Conservation (phyloP, 352 stramenopile species). For the Phytophthora hybrid region DNA sequence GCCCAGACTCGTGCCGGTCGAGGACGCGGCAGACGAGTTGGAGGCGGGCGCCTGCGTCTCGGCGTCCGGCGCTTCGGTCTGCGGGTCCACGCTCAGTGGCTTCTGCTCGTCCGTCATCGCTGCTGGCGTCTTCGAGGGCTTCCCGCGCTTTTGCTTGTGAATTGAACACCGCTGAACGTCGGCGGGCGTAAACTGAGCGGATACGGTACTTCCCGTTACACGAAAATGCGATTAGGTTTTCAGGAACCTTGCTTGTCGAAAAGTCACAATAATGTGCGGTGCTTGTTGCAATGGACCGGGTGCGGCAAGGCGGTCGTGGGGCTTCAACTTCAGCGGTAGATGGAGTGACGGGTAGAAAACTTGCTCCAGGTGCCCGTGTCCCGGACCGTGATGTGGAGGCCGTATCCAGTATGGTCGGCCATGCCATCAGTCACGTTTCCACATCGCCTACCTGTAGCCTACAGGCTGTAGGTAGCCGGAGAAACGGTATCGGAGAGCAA, state of each 20-base stretch:
- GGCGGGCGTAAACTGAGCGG: neutral
- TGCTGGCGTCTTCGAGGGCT: constrained; percentile 12
- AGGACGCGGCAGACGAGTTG: constrained; percentile 15
- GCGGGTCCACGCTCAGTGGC: neutral
- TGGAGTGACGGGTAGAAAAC: too few relatives aligned
- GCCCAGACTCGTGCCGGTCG: constrained; percentile 42
- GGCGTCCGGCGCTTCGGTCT: too few relatives aligned
- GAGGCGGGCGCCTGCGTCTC: constrained; percentile 11
- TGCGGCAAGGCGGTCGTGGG: neutral
- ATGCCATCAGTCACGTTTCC: neutral
- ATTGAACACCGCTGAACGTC: neutral
- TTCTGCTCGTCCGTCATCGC: constrained; percentile 29
- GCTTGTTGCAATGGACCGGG: neutral
- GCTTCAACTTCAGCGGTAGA: too few relatives aligned
- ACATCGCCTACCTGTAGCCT: neutral
- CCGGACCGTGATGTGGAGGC: neutral
- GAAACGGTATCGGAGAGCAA: too few relatives aligned
- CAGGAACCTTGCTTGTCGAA: neutral
- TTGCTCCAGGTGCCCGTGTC: too few relatives aligned
- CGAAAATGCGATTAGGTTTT: neutral
- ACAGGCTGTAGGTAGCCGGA: neutral
- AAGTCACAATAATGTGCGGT: too few relatives aligned
- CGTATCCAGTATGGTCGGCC: neutral
- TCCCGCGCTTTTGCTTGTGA: constrained; percentile 38
- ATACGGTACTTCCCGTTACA: neutral